A percentile compares a stretch with the other conserved stretches of the same genome.
Conservation (phyloP, 305 asterid genomes). For the Andrographis paniculata region DNA sequence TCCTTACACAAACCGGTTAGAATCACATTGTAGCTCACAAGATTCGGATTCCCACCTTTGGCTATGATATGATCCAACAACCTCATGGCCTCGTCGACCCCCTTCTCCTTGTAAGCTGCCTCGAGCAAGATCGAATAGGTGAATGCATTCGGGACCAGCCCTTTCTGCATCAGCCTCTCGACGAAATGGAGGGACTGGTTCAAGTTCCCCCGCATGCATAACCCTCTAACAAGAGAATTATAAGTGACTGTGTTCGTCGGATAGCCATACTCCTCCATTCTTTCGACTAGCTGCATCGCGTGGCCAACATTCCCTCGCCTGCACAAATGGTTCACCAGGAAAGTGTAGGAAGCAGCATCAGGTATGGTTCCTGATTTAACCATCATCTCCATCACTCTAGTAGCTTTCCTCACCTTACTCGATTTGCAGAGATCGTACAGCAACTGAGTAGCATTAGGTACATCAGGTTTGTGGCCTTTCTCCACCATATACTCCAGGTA, state of each 20-base stretch:
- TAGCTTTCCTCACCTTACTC: conserved; percentile 59
- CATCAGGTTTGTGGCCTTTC: conserved; percentile 64
- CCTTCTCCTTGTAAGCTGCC: conserved; percentile 77
- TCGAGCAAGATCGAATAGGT: conserved; percentile 81
- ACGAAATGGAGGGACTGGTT: conserved; percentile 50
- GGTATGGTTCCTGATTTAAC: conserved; percentile 60
- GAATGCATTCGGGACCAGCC: conserved; percentile 73
- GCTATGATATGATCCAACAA: conserved; percentile 61
- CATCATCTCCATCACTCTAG: conserved; percentile 75
- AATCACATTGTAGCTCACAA: conserved; percentile 74
- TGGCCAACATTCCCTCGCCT: conserved; percentile 83
- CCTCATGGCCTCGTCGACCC: conserved; percentile 70
- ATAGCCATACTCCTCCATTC: conserved; percentile 73
- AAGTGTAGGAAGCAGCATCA: conserved; percentile 61
- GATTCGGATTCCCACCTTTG: conserved; percentile 69
- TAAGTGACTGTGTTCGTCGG: conserved; percentile 59
- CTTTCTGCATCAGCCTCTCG: conserved; percentile 53
- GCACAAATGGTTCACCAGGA: conserved; percentile 57
- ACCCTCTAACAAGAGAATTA: conserved; percentile 73
- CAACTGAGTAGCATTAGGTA: conserved; percentile 55
- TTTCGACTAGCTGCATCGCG: conserved; percentile 83
- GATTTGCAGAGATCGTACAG: conserved; percentile 73
- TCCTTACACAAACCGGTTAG: conserved; percentile 82
- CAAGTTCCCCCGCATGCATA: conserved; percentile 70
- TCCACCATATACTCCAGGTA: conserved; percentile 70